phyloP scores from a whole-genome alignment of 495 filamentous ascomycete genomes.

The Penicillium roqueforti region DNA sequence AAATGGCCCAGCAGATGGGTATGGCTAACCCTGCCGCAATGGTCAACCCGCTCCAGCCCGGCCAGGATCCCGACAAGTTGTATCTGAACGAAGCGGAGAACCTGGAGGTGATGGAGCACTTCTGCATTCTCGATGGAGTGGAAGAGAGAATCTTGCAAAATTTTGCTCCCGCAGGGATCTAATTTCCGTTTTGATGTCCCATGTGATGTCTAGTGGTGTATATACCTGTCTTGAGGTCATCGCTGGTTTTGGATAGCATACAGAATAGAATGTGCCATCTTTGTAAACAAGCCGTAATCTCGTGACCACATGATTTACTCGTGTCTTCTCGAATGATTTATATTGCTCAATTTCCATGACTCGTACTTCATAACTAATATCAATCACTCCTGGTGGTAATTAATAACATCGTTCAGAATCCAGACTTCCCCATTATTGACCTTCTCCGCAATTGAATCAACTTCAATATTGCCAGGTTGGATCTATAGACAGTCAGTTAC shows the following conservation, averaged over 20 bases:
- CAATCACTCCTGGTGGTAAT: constrained; percentile 40
- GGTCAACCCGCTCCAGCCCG: constrained; percentile 79
- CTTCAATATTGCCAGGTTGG: constrained; percentile 72
- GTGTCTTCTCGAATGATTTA: background rate
- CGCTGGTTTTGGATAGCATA: constrained; percentile 11
- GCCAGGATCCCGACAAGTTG: constrained; percentile 92
- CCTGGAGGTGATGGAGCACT: constrained; percentile 87
- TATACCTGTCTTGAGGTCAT: constrained; percentile 9
- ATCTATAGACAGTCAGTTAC: constrained; percentile 51
- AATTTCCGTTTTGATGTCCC: constrained; percentile 3
- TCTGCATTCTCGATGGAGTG: constrained; percentile 81
- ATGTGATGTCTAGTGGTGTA: constrained; percentile 7
- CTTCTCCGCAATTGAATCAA: constrained; percentile 62
- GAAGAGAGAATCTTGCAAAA: constrained; percentile 72
- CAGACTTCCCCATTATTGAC: constrained; percentile 87
- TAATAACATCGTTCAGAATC: constrained; percentile 65
- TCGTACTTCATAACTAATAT: constrained; percentile 15
- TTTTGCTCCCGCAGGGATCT: constrained; percentile 28
- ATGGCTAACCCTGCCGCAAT: constrained; percentile 67
- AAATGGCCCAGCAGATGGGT: constrained; percentile 92
- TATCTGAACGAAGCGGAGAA: constrained; percentile 92
- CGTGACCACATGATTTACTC: background rate
- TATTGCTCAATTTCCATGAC: constrained; percentile 11
- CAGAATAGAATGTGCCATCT: constrained; percentile 9
- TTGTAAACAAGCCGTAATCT: background rate